Percentiles rank a stretch among this genome's conserved stretches.
phyloP scores from a whole-genome alignment of 83 land plant species.

The Diphasiastrum complanatum region DNA sequence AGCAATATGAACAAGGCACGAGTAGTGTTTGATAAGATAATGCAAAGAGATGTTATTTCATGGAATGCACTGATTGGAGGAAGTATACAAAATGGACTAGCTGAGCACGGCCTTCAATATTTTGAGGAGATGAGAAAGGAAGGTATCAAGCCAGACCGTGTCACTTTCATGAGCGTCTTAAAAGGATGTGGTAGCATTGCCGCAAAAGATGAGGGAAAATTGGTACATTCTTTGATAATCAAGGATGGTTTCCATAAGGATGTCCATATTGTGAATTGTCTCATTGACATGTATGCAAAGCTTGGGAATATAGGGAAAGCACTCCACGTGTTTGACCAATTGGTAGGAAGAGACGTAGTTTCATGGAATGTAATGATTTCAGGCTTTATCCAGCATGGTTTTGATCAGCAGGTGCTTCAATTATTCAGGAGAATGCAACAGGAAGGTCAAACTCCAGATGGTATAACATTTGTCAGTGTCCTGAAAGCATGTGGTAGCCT shows the following conservation, averaged over 20 bases:
- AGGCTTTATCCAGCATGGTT: background rate
- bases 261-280: background rate
- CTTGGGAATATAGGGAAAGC: background rate
- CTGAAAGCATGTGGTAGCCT: background rate
- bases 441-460: background rate
- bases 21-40: no score
- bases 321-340: background rate
- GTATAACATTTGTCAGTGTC: background rate
- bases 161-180: background rate
- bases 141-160: background rate
- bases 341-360: background rate
- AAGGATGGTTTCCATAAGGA: background rate
- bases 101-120: background rate
- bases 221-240: background rate
- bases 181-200: background rate
- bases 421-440: background rate
- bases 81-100: background rate
- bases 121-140: conserved; percentile 1
- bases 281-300: background rate
- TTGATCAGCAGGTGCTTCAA: background rate
- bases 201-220: background rate
- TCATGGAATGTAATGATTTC: background rate
- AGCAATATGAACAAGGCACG: no score
- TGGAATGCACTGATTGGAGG: no score
- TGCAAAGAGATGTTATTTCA: no score